Evolutionary conservation across 2,329 filamentous ascomycete species (phyloP).

Genomic region (Colletotrichum caudatum): DNA sequence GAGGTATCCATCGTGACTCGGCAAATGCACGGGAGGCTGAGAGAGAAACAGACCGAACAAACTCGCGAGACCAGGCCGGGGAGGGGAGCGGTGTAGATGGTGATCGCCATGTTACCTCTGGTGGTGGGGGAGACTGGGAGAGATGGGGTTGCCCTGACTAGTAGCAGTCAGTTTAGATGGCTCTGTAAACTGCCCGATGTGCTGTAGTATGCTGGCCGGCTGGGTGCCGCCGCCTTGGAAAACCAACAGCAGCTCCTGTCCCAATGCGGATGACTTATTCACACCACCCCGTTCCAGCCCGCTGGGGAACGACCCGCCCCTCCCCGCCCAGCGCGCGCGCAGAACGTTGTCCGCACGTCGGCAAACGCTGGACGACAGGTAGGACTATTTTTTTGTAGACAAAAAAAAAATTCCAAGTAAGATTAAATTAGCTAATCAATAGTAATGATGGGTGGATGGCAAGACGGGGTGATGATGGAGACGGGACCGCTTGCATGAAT

Average conservation of each 20-base stretch:
- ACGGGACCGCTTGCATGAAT: constrained; percentile 17
- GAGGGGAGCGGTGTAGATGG: not conserved
- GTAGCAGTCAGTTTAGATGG: not conserved
- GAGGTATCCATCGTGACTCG: not conserved
- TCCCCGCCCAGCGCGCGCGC: too few species aligned
- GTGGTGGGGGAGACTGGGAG: not conserved
- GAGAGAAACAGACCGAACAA: not conserved
- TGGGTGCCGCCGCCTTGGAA: constrained; percentile 10
- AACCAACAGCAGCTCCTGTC: constrained; percentile 11
- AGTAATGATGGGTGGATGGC: constrained; percentile 12
- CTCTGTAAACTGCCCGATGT: too few species aligned
- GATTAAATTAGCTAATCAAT: too few species aligned
- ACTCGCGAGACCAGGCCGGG: not conserved
- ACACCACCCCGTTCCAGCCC: constrained; percentile 22
- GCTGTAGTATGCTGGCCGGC: not conserved
- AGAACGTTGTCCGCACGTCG: not conserved
- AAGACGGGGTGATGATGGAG: not conserved
- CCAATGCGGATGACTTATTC: constrained; percentile 25
- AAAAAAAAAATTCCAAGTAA: not conserved
- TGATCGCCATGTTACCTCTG: not conserved
- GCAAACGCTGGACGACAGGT: not conserved
- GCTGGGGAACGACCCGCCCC: not conserved
- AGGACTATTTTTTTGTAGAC: not conserved
- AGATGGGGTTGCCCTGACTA: not conserved
- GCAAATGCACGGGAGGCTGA: not conserved